Evolutionary conservation across 805 yeast species (phyloP).

Genomic region (Candida caryicola): DNA sequence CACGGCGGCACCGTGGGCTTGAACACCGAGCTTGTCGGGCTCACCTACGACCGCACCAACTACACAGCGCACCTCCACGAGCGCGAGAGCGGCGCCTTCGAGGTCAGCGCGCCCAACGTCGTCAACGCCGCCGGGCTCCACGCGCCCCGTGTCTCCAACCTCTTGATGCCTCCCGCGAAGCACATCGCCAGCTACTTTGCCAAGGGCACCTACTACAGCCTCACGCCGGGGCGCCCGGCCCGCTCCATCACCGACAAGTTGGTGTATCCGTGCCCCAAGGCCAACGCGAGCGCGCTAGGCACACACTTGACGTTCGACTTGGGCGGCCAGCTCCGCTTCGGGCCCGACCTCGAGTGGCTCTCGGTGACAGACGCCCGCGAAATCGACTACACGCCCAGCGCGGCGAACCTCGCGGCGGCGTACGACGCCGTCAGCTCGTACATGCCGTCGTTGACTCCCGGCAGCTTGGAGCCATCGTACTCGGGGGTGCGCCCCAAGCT

Average conservation of each 20-base stretch:
- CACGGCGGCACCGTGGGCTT: conserved; percentile 63
- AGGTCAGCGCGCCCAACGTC: conserved; percentile 52
- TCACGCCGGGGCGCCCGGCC: conserved; percentile 46
- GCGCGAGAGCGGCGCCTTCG: conserved; percentile 31
- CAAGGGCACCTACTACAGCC: conserved; percentile 79
- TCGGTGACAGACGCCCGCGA: conserved; percentile 30
- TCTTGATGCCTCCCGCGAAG: conserved; percentile 61
- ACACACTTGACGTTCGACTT: conserved; percentile 83
- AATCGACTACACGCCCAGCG: conserved; percentile 48
- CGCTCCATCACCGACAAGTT: conserved; percentile 26
- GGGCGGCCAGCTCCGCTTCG: conserved; percentile 77
- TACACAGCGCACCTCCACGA: conserved; percentile 26
- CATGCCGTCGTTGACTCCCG: conserved; percentile 54
- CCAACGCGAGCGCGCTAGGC: conserved; percentile 72
- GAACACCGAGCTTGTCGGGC: conserved; percentile 53
- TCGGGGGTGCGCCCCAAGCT: conserved; percentile 85
- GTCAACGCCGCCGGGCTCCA: conserved; percentile 78
- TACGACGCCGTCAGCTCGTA: conserved; percentile 56
- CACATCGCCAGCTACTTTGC: conserved; percentile 65
- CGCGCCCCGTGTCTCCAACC: conserved; percentile 69
- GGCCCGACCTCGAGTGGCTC: conserved; percentile 89
- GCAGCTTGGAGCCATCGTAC: conserved; percentile 62
- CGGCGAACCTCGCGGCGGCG: conserved; percentile 51
- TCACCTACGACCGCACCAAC: conserved; percentile 25
- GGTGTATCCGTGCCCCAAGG: conserved; percentile 76